Conservation (phyloP, 305 asterid genomes). For the Solanum hybrid region DNA sequence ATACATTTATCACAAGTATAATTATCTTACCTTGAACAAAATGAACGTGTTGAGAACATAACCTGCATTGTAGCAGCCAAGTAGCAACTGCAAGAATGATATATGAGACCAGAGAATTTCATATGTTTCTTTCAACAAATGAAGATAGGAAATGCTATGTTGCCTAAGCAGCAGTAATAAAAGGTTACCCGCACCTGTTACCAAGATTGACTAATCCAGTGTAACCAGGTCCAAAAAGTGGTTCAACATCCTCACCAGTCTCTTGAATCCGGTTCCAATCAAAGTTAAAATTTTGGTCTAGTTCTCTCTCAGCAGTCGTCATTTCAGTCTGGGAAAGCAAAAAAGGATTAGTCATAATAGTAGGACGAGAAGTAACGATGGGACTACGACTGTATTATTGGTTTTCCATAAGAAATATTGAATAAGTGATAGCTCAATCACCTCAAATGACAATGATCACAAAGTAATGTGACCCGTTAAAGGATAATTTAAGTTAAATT, state of each 20-base stretch:
- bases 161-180: background rate
- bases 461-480: background rate
- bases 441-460: background rate
- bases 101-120: background rate
- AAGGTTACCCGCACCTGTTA: constrained; percentile 54
- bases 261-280: constrained; percentile 99
- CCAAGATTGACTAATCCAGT: constrained; percentile 97
- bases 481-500: background rate
- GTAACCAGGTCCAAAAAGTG: constrained; percentile 92
- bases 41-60: constrained; percentile 66
- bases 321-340: constrained; percentile 65
- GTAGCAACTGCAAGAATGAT: constrained; percentile 66
- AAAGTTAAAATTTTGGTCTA: constrained; percentile 82
- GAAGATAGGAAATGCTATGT: background rate
- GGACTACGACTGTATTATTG: background rate
- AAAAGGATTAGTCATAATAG: constrained; percentile 6
- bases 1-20: background rate
- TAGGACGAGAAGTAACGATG: background rate
- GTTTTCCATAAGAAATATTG: background rate
- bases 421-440: background rate
- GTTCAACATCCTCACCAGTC: constrained; percentile 82
- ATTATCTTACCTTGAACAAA: constrained; percentile 64
- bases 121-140: constrained; percentile 2
- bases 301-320: constrained; percentile 99
- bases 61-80: constrained; percentile 98